Evolutionary conservation across 306 rosid species (phyloP), one percentile per base, ranked within the genome.

Genomic region (Trichosanthes cucumerina): DNA sequence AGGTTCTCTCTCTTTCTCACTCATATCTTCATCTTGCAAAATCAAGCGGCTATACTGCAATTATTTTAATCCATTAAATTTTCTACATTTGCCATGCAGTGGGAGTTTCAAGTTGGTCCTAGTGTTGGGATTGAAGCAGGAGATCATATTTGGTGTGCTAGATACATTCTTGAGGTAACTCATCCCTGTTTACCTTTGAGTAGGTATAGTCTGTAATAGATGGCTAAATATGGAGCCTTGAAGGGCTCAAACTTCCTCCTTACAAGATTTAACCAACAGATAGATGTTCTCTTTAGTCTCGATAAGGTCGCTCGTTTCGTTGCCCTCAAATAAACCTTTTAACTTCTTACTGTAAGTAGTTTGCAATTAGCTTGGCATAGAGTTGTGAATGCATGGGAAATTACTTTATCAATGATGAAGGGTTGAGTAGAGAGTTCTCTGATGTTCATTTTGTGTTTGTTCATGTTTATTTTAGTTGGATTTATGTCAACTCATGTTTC

Each of bases 101-200:
- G 98, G 98, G 98, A 95, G 88, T 95, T 87, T 78, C 98, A 95
- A 92, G 98, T 95, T 77, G 98, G 97, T 68, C 98, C 98, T 72
- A 95, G 98, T 74, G 97, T 95, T 69, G 98, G 98, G 66, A 95
- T 95, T 77, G 97, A 95, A 80, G 97, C 96, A 54, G 98, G 83
- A 75, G 97, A 92, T 88, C 96, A 95, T 79, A 91, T 92, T 41
- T 95, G 97, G 98, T 59, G 76, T 78, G 88, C 98, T 63, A 91
- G 98, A 85, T 95, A 95, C 91, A 81, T 95, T 85, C 96, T 95
- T 43, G 98, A 95, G 97, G 98, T 95, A 88, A 88, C 69, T 83
- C 66, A 75, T 82, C 44, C 50, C 69, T 54, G 52, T 80, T 86
- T 71, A 83, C 69, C 58, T 72, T 76, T 84, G 46, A 23, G 78